These are phyloP conservation scores for Solanum sitiens DNA, from an alignment of 257 asterid species.

Conservation along the genomic window DNA sequence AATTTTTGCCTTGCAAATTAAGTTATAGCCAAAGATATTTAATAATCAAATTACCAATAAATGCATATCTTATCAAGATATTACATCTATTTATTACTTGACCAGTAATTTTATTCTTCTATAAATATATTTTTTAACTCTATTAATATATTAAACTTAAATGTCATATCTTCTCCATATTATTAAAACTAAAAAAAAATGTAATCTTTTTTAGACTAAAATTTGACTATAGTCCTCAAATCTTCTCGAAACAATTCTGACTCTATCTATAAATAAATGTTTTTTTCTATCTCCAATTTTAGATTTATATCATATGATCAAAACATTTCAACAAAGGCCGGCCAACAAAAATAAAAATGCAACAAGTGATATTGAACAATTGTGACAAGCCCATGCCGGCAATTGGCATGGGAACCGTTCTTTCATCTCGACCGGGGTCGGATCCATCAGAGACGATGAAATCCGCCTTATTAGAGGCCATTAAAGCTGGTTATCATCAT, in stretches of 20 bases:
- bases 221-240: not conserved
- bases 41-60: not conserved
- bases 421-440: conserved; percentile 16
- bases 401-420: conserved; percentile 38
- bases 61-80: not conserved
- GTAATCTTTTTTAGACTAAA: not conserved
- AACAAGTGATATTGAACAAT: not conserved
- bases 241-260: not conserved
- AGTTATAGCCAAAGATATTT: no score
- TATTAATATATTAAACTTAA: not conserved
- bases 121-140: not conserved
- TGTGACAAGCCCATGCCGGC: conserved; percentile 28
- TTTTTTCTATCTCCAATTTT: not conserved
- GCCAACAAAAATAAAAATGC: not conserved
- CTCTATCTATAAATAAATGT: not conserved
- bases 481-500: conserved; percentile 52
- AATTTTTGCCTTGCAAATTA: not conserved
- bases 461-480: conserved; percentile 43
- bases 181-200: no score
- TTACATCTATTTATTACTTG: not conserved
- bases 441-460: conserved; percentile 4
- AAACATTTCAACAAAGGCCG: not conserved
- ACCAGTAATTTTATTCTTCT: not conserved
- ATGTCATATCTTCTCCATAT: not conserved
- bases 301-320: no score